Conservation (phyloP, 495 filamentous ascomycete genomes). For the Penicillium pulvis region DNA sequence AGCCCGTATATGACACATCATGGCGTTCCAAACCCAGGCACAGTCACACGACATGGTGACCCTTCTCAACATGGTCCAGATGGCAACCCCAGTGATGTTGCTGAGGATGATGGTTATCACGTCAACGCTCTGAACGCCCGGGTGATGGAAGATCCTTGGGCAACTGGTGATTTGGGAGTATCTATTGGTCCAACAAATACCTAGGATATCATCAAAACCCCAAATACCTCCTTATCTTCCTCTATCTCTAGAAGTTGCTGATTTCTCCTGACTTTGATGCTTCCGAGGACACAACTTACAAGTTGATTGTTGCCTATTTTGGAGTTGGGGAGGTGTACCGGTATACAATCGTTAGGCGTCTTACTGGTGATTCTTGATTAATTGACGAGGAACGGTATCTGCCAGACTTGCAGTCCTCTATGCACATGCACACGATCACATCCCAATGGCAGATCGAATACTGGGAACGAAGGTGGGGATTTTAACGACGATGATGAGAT, state of each 20-base stretch:
- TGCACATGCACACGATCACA: background rate
- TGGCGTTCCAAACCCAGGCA: slow-evolving; percentile 24
- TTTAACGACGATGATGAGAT: slow-evolving; percentile 18
- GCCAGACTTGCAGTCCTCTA: background rate
- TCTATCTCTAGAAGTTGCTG: background rate
- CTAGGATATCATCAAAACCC: slow-evolving; percentile 2
- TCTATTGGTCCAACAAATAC: slow-evolving; percentile 32
- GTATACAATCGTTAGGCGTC: background rate
- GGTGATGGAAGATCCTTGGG: slow-evolving; percentile 38
- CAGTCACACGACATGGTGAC: slow-evolving; percentile 23
- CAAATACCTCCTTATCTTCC: background rate
- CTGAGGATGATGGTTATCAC: slow-evolving; percentile 42
- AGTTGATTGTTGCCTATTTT: background rate
- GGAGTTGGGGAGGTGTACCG: background rate
- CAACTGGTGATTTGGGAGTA: slow-evolving; percentile 33
- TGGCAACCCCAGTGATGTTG: slow-evolving; percentile 39
- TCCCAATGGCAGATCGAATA: background rate
- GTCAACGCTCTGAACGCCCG: slow-evolving; percentile 30
- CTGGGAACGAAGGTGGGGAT: background rate
- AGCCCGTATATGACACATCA: slow-evolving; percentile 35
- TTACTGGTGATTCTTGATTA: background rate
- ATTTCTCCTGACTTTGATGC: background rate
- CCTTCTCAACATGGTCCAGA: slow-evolving; percentile 25
- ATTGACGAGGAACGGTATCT: background rate
- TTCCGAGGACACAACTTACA: background rate